Percentiles rank a stretch among this genome's conserved stretches.
Conservation (phyloP, 192 early-diverging fungal species). For the Thamnidium elegans region DNA sequence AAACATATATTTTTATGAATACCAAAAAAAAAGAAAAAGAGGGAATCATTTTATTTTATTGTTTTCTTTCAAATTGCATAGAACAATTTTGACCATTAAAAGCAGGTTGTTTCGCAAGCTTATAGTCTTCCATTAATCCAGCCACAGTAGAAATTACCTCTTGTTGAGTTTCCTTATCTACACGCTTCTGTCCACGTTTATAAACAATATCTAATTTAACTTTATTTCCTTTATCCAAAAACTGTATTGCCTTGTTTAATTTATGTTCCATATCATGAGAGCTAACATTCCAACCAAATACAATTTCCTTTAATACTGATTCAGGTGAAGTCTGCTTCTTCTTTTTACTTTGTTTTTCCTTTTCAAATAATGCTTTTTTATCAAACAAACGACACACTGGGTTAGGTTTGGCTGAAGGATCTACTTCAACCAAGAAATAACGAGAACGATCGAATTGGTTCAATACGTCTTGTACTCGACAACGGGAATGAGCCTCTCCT, state of each 20-base stretch:
- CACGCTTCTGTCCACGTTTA: slow-evolving; percentile 40
- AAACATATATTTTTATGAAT: not conserved
- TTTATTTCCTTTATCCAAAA: slow-evolving; percentile 51
- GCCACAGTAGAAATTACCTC: slow-evolving; percentile 37
- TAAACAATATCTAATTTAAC: slow-evolving; percentile 47
- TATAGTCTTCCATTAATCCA: slow-evolving; percentile 28
- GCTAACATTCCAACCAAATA: slow-evolving; percentile 52
- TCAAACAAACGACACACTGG: slow-evolving; percentile 53
- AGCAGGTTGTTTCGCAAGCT: slow-evolving; percentile 11
- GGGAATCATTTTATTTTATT: slow-evolving; percentile 4
- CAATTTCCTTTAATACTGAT: slow-evolving; percentile 43
- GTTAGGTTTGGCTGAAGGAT: slow-evolving; percentile 26
- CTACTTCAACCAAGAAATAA: slow-evolving; percentile 50
- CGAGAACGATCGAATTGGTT: slow-evolving; percentile 38
- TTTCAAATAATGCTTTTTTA: slow-evolving; percentile 51
- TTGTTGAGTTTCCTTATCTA: slow-evolving; percentile 35
- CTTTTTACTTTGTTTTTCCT: slow-evolving; percentile 46
- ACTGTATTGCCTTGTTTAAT: slow-evolving; percentile 41
- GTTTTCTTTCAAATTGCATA: slow-evolving; percentile 25
- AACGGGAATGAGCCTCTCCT: slow-evolving; percentile 37
- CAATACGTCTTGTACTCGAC: slow-evolving; percentile 28
- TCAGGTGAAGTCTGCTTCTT: slow-evolving; percentile 38
- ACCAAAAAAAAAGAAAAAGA: not conserved
- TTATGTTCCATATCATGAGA: slow-evolving; percentile 51
- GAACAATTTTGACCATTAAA: slow-evolving; percentile 12